A percentile compares a stretch with the other conserved stretches of the same genome.
phyloP scores from a whole-genome alignment of 208 protist species.

The Crithidia bombi region DNA sequence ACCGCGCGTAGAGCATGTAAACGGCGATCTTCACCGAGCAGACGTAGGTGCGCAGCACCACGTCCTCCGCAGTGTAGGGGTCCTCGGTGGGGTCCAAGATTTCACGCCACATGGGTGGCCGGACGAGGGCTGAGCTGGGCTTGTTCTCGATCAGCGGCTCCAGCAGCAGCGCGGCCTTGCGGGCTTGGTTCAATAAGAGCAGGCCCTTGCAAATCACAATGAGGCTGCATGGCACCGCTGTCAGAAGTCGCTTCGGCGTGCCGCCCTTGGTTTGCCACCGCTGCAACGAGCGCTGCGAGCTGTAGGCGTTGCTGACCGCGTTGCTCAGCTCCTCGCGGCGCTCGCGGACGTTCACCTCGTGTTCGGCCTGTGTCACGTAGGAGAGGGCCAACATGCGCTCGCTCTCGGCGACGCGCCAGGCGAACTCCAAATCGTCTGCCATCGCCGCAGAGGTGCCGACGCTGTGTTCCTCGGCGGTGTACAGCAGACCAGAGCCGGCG shows the following conservation, averaged over 20 bases:
- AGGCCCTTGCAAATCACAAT: constrained; percentile 76
- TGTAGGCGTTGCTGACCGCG: constrained; percentile 86
- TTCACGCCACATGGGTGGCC: constrained; percentile 80
- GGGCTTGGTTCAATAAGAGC: constrained; percentile 74
- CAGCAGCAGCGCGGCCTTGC: constrained; percentile 82
- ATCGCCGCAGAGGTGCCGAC: constrained; percentile 17
- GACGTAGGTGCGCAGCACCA: constrained; percentile 70
- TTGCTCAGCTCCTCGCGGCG: constrained; percentile 80
- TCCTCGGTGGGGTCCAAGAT: constrained; percentile 52
- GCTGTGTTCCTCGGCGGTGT: constrained; percentile 60
- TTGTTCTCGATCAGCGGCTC: constrained; percentile 90
- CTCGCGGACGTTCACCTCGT: constrained; percentile 85
- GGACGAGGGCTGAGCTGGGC: constrained; percentile 56
- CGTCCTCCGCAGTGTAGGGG: constrained; percentile 67
- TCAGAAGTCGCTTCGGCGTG: constrained; percentile 72
- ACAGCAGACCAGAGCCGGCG: constrained; percentile 58
- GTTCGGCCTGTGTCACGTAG: constrained; percentile 80
- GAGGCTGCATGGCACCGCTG: constrained; percentile 73
- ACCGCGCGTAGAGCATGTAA: constrained; percentile 82
- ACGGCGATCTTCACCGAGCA: constrained; percentile 72
- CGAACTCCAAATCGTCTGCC: constrained; percentile 58
- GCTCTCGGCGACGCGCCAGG: constrained; percentile 75
- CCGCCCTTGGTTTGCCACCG: constrained; percentile 69
- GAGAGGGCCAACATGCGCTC: constrained; percentile 87
- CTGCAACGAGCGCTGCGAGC: constrained; percentile 82